Evolutionary conservation across 2,329 filamentous ascomycete species (phyloP).

Genomic region (Zasmidium citrigriseum): DNA sequence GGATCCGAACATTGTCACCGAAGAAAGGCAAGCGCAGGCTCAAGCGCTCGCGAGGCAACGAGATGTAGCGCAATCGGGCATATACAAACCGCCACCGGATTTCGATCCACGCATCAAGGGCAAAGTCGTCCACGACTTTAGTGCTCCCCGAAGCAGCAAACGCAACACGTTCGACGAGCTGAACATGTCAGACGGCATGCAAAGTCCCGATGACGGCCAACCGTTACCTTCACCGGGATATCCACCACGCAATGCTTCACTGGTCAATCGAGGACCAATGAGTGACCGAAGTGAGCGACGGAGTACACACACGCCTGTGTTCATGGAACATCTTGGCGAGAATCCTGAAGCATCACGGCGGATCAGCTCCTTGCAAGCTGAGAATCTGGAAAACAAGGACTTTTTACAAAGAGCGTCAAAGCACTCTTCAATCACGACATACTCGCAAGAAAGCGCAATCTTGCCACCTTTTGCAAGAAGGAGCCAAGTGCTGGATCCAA

Average conservation of each 20-base stretch:
- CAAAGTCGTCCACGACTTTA: conserved; percentile 66
- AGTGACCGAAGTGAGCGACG: conserved; percentile 19
- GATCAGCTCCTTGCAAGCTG: conserved; percentile 47
- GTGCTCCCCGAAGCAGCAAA: conserved; percentile 56
- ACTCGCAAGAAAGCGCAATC: conserved; percentile 31
- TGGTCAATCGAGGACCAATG: conserved; percentile 17
- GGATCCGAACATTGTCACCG: conserved; percentile 21
- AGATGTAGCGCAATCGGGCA: conserved; percentile 54
- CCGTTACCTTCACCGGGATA: conserved; percentile 7
- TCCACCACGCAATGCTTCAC: conserved; percentile 21
- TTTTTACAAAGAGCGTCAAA: conserved; percentile 49
- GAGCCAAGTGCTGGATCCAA: conserved; percentile 34
- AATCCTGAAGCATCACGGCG: conserved; percentile 43
- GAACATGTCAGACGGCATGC: conserved; percentile 10
- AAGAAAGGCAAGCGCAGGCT: conserved; percentile 27
- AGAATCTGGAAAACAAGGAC: conserved; percentile 49
- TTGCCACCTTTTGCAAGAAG: conserved; percentile 38
- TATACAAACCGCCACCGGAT: conserved; percentile 56
- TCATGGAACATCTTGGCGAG: conserved; percentile 63
- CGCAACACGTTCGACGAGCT: conserved; percentile 25
- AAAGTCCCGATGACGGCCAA: conserved; percentile 5
- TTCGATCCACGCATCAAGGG: conserved; percentile 66
- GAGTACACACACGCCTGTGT: conserved; percentile 57
- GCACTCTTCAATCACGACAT: conserved; percentile 25
- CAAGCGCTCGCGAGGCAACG: conserved; percentile 50